A percentile compares a stretch with the other conserved stretches of the same genome.
Conservation (phyloP, 2,329 filamentous ascomycete species). For the Pseudogymnoascus sp. region DNA sequence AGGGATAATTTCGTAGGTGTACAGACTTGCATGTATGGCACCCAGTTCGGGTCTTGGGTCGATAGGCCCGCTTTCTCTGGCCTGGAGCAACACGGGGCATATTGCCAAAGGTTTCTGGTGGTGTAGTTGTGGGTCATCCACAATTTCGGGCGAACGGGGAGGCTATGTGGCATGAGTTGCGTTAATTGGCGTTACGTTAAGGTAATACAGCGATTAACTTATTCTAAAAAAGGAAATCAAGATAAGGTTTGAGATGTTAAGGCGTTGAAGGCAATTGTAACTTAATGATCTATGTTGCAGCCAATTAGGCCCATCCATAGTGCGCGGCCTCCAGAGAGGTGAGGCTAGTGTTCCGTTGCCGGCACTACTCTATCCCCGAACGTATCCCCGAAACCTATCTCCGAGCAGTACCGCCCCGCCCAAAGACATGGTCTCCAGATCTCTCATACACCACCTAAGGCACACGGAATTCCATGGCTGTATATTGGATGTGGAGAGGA, state of each 20-base stretch:
- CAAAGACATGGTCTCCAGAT: neutral
- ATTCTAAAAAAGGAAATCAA: neutral
- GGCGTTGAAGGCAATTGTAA: neutral
- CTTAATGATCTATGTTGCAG: neutral
- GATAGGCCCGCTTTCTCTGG: constrained; percentile 6
- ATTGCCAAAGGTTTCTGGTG: neutral
- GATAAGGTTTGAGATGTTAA: neutral
- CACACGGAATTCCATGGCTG: neutral
- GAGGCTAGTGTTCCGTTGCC: neutral
- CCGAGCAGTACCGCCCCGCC: too few relatives aligned
- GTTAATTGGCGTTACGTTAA: neutral
- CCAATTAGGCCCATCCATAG: neutral
- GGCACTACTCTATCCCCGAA: neutral
- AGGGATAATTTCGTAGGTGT: neutral
- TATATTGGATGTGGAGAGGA: too few relatives aligned
- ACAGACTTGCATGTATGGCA: neutral
- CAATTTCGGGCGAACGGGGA: neutral
- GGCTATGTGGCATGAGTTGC: neutral
- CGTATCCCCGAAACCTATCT: neutral
- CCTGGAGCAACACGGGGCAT: neutral
- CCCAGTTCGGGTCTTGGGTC: constrained; percentile 7
- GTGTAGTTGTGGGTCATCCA: neutral
- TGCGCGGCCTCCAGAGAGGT: neutral
- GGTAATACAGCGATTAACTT: neutral
- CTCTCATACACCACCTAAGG: neutral